phyloP scores from a whole-genome alignment of 768 basidiomycete species.

The Pseudohyphozyma bogoriensis region DNA sequence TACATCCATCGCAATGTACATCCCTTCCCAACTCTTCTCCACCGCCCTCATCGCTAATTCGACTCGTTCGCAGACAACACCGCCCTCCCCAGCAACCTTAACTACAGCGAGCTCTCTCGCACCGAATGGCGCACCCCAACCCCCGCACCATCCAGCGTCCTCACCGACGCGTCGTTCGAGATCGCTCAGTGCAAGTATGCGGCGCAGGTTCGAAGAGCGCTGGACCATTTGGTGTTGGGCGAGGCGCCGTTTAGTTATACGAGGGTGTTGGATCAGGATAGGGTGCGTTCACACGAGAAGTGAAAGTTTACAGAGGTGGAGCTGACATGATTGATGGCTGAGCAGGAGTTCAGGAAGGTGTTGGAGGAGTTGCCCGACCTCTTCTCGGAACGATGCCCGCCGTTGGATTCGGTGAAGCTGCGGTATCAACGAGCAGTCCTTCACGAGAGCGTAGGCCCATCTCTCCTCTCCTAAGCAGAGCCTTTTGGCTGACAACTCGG shows the following conservation, averaged over 20 bases:
- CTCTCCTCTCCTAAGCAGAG: background rate
- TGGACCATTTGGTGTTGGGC: slow-evolving; percentile 21
- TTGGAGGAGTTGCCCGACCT: slow-evolving; percentile 6
- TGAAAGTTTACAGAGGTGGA: background rate
- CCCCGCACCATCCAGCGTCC: background rate
- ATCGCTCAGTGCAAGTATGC: slow-evolving; percentile 18
- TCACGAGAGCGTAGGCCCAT: slow-evolving; percentile 17
- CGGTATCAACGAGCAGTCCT: slow-evolving; percentile 18
- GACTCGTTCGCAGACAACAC: slow-evolving; percentile 23
- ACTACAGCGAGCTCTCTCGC: slow-evolving; percentile 16
- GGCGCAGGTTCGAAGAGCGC: slow-evolving; percentile 14
- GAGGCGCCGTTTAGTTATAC: slow-evolving; percentile 5
- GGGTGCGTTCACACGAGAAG: background rate
- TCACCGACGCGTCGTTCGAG: slow-evolving; percentile 24
- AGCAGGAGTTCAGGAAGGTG: slow-evolving; percentile 10
- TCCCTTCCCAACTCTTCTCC: background rate
- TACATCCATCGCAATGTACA: slow-evolving; percentile 24
- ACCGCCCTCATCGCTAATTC: too few species aligned
- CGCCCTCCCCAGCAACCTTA: slow-evolving; percentile 16
- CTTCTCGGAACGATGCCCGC: background rate
- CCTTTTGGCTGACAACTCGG: background rate
- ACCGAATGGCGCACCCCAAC: slow-evolving; percentile 2
- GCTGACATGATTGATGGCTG: too few species aligned
- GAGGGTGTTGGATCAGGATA: slow-evolving; percentile 18
- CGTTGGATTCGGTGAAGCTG: background rate